Conservation (phyloP, 2,329 filamentous ascomycete genomes). For the Coniosporium tulheliwenetii region DNA sequence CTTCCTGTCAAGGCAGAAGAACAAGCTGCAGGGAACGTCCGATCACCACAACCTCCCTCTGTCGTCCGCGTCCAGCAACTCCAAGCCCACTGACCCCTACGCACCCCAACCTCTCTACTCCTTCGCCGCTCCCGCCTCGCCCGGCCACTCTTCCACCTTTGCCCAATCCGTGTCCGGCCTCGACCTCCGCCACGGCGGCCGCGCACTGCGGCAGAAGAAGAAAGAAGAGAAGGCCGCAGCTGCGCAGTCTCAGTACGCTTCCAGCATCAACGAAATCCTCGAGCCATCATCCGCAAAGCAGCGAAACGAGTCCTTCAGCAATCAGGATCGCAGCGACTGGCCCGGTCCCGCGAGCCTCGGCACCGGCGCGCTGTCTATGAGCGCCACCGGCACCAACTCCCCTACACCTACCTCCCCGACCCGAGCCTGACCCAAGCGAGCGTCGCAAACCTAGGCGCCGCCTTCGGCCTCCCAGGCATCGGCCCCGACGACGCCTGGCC, state of each 20-base stretch:
- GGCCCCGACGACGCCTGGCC: constrained; percentile 67
- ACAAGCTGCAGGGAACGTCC: constrained; percentile 58
- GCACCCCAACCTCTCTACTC: constrained; percentile 65
- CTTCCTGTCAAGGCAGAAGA: constrained; percentile 63
- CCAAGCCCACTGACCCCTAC: constrained; percentile 56
- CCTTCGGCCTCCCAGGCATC: constrained; percentile 31
- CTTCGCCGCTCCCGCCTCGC: constrained; percentile 56
- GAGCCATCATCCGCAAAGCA: constrained; percentile 5
- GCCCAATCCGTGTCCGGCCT: constrained; percentile 69
- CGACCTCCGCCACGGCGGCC: constrained; percentile 62
- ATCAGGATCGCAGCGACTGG: constrained; percentile 5
- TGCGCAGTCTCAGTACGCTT: constrained; percentile 15
- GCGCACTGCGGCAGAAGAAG: constrained; percentile 61
- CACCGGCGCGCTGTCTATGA: constrained; percentile 11
- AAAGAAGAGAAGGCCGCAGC: constrained; percentile 34
- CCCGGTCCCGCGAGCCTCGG: constrained; percentile 8
- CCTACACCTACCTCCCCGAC: constrained; percentile 1
- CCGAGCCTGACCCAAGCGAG: constrained; percentile 17
- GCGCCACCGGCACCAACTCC: constrained; percentile 13
- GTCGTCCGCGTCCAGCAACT: constrained; percentile 64
- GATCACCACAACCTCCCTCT: constrained; percentile 53
- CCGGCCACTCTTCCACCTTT: constrained; percentile 53
- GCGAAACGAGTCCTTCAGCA: background rate
- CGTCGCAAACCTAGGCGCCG: constrained; percentile 26
- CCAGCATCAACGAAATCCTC: constrained; percentile 10